Evolutionary conservation across 306 rosid genomes (phyloP), one percentile per base, ranked within the genome.

Genomic region (Cyclanthera cordifolia): DNA sequence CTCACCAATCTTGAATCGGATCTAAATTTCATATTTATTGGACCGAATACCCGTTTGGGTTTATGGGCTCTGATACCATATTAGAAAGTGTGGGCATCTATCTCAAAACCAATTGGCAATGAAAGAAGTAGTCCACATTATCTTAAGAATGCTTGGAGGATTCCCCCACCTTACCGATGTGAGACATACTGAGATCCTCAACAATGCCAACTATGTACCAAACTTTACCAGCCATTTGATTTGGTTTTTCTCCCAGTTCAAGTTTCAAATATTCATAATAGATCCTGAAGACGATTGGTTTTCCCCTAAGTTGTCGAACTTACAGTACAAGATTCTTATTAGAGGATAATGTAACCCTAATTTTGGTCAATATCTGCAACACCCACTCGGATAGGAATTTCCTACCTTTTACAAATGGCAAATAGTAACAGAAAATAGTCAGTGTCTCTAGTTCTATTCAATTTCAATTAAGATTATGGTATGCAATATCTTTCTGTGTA

Each of bases 311-410:
- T 8, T 60, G 67, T 19, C 34, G 21, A 30, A 63, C 34, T 11
- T 63, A 61, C 68, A 8, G 68, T 61, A 37, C 50, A 61, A 34
- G 24, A 61, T 34, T 37, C 48, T 37, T 4, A 37, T 61, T 61
- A 37, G 68, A 49, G 17, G 17, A 4, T 39, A 61, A 61, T 61
- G 68, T 61, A 61, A 34, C 16, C 68, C 11, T 37, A 1, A 12
- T 19, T 37, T 20, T 39, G 11, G 17, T 37, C 68, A 61, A 30
- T 6, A 20, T 41, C 32, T 6, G 13, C 52, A 11, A 37, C 15
- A 61, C 49, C 28, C 25, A 37, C 48, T n/a, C 34, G 16, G 54
- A 66, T 66, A 5, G 13, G 51, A 65, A 21, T 46, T 20, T 65
- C 53, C 71, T 23, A 66, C 39, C 4, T 45, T 28, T 4, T 45